phyloP scores from a whole-genome alignment of 768 basidiomycete genomes.

The Tricholoma terreum region DNA sequence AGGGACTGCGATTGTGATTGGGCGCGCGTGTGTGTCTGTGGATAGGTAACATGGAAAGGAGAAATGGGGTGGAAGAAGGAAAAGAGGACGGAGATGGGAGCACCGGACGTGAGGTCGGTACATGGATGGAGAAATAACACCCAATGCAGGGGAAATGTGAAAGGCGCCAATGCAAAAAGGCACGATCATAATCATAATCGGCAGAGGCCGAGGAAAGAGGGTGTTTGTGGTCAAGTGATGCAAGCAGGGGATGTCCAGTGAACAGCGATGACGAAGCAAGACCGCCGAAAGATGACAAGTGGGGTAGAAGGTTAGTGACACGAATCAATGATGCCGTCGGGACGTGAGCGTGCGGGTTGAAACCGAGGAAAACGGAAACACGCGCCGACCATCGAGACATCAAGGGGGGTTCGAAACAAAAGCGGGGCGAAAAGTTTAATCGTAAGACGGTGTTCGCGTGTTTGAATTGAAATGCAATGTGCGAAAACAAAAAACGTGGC shows the following conservation, averaged over 20 bases:
- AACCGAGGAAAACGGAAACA: background rate
- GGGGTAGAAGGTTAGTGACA: background rate
- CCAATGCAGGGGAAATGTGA: background rate
- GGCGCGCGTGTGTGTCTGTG: conserved; percentile 29
- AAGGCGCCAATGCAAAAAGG: background rate
- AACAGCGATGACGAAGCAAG: background rate
- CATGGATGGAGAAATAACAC: background rate
- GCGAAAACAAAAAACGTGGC: conserved; percentile 4
- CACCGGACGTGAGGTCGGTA: background rate
- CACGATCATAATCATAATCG: conserved; percentile 1
- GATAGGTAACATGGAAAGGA: background rate
- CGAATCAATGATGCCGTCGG: background rate
- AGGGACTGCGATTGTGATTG: conserved; percentile 37
- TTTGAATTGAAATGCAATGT: conserved; percentile 1
- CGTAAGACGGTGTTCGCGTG: conserved; percentile 2
- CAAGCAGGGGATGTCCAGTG: background rate
- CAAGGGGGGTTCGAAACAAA: too few relatives aligned
- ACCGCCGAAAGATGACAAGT: too few relatives aligned
- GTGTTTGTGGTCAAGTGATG: background rate
- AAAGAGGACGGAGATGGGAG: background rate
- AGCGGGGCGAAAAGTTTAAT: background rate
- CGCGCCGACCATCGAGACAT: background rate
- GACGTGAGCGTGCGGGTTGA: background rate
- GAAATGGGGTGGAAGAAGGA: conserved; percentile 1
- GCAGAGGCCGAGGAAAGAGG: background rate